Evolutionary conservation across 2,329 filamentous ascomycete genomes (phyloP).

Genomic region (Fusarium virguliforme): DNA sequence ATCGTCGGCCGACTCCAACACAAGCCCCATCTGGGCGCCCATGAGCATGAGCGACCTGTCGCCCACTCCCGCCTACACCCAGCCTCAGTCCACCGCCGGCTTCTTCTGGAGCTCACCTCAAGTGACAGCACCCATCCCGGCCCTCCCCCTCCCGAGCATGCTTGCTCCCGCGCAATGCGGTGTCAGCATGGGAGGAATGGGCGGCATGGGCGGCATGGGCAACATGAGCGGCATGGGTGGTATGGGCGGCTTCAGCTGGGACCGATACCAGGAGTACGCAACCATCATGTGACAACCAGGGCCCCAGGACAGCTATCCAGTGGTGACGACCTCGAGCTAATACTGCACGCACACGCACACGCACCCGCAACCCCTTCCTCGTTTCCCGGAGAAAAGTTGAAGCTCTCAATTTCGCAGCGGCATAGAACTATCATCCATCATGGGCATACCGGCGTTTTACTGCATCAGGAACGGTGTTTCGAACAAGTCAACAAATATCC

Average conservation of each 20-base stretch:
- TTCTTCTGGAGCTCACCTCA: slow-evolving; percentile 87
- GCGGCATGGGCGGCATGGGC: no score
- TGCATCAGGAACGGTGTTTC: slow-evolving; percentile 63
- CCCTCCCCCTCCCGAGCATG: slow-evolving; percentile 89
- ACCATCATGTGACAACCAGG: slow-evolving; percentile 87
- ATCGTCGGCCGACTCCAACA: slow-evolving; percentile 79
- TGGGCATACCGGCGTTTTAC: slow-evolving; percentile 61
- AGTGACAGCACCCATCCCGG: slow-evolving; percentile 80
- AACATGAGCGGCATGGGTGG: slow-evolving; percentile 73
- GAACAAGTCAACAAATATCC: slow-evolving; percentile 58
- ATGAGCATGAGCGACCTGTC: slow-evolving; percentile 85
- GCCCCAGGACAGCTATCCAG: slow-evolving; percentile 64
- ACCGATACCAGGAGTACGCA: slow-evolving; percentile 86
- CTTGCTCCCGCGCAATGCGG: slow-evolving; percentile 85
- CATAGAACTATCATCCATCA: slow-evolving; percentile 57
- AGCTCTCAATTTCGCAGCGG: slow-evolving; percentile 56
- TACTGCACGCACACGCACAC: slow-evolving; percentile 48
- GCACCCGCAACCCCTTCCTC: slow-evolving; percentile 43
- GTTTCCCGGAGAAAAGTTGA: slow-evolving; percentile 56
- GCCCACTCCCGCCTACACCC: slow-evolving; percentile 83
- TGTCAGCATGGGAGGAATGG: slow-evolving; percentile 75
- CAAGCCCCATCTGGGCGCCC: slow-evolving; percentile 83
- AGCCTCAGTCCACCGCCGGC: slow-evolving; percentile 79
- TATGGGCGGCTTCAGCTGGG: slow-evolving; percentile 83
- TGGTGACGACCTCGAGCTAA: slow-evolving; percentile 65